Percentiles rank a stretch among this genome's conserved stretches.
phyloP scores from a whole-genome alignment of 2,329 filamentous ascomycete species.

The Colletotrichum chrysophilum region DNA sequence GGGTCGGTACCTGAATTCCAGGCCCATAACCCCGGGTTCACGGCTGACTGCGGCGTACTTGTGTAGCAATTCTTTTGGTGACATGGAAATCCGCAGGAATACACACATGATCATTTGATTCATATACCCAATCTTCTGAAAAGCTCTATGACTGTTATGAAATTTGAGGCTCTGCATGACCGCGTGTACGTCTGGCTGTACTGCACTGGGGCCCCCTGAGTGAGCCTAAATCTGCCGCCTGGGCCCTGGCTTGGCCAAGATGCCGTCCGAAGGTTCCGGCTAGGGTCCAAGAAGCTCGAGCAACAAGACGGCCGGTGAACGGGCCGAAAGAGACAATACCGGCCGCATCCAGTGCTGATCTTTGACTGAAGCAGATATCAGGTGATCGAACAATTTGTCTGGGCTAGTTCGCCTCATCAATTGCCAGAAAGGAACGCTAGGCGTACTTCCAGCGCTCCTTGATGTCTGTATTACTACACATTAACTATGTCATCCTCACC shows the following conservation, averaged over 20 bases:
- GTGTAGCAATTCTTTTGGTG: background rate
- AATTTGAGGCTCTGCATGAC: background rate
- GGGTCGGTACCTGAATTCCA: background rate
- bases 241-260: background rate
- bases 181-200: background rate
- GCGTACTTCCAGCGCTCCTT: background rate
- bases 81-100: background rate
- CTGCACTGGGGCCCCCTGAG: background rate
- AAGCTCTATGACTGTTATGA: background rate
- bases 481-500: background rate
- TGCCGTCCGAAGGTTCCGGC: background rate
- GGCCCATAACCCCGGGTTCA: background rate
- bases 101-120: background rate
- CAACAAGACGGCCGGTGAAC: background rate
- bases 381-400: background rate
- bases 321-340: background rate
- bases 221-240: background rate
- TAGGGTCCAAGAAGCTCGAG: background rate
- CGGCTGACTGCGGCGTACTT: background rate
- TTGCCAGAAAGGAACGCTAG: background rate
- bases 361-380: background rate
- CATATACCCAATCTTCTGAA: background rate
- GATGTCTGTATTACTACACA: background rate
- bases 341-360: background rate
- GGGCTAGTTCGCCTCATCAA: background rate